Percentiles rank a stretch among this genome's conserved stretches.
These are phyloP conservation scores for Malus hybrid DNA, from an alignment of 331 rosid species.

Conservation along the genomic window DNA sequence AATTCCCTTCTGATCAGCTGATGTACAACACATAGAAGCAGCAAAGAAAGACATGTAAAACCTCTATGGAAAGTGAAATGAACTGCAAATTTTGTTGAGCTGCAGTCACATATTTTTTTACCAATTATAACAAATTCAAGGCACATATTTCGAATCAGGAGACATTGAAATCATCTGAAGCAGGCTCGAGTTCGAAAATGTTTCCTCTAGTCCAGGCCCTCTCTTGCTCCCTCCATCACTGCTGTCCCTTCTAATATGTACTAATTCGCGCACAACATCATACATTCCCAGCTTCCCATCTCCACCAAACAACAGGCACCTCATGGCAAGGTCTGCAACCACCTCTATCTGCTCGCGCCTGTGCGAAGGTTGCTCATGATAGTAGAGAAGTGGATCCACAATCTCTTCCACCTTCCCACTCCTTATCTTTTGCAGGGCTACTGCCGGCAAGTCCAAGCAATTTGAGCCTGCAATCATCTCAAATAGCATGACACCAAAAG, in stretches of 20 bases:
- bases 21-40: neutral
- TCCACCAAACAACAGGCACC: slow-evolving; percentile 72
- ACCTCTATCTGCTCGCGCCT: slow-evolving; percentile 63
- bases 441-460: slow-evolving; percentile 45
- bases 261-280: slow-evolving; percentile 66
- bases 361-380: slow-evolving; percentile 52
- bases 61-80: neutral
- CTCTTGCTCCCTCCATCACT: slow-evolving; percentile 42
- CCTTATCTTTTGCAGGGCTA: slow-evolving; percentile 56
- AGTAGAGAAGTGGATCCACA: slow-evolving; percentile 65
- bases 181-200: slow-evolving; percentile 92
- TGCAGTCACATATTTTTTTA: neutral
- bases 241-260: slow-evolving; percentile 41
- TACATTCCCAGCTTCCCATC: slow-evolving; percentile 77
- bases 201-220: slow-evolving; percentile 65
- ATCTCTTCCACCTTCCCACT: slow-evolving; percentile 74
- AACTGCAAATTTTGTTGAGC: neutral
- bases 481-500: slow-evolving; percentile 68
- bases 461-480: slow-evolving; percentile 77
- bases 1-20: neutral
- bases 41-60: neutral
- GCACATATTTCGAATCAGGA: slow-evolving; percentile 74
- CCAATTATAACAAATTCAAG: slow-evolving; percentile 21
- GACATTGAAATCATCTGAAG: slow-evolving; percentile 99
- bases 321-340: slow-evolving; percentile 87